Evolutionary conservation across 2,329 filamentous ascomycete species (phyloP).

Genomic region (Colletotrichum sp.): DNA sequence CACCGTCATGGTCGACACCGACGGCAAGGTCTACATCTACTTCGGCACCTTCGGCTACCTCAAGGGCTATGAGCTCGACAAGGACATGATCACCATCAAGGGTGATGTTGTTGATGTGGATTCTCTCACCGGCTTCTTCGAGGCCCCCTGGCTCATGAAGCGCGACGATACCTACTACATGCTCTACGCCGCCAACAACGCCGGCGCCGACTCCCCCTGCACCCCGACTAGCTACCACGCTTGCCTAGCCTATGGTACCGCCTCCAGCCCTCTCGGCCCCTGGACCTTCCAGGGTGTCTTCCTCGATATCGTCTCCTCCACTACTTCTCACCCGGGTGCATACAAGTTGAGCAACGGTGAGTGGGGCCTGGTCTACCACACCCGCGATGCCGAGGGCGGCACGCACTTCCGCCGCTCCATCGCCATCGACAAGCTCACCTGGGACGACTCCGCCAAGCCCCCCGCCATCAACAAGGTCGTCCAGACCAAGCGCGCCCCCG

Average conservation of each 20-base stretch:
- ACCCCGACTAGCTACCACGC: constrained; percentile 43
- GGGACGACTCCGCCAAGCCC: constrained; percentile 32
- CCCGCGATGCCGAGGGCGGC: constrained; percentile 36
- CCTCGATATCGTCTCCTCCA: constrained; percentile 39
- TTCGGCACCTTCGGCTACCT: constrained; percentile 42
- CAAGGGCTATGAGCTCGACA: constrained; percentile 35
- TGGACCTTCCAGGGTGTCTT: constrained; percentile 39
- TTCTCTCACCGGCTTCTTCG: constrained; percentile 38
- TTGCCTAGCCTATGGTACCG: constrained; percentile 41
- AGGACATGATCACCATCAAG: constrained; percentile 40
- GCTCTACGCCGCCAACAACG: constrained; percentile 44
- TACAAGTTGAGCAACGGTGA: constrained; percentile 29
- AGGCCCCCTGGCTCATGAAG: constrained; percentile 44
- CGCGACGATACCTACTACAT: constrained; percentile 40
- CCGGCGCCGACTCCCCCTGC: constrained; percentile 37
- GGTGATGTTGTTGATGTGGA: constrained; percentile 26
- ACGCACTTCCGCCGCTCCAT: constrained; percentile 40
- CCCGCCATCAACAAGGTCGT: constrained; percentile 31
- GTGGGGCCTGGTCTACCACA: constrained; percentile 40
- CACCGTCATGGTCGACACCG: constrained; percentile 39
- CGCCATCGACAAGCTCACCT: constrained; percentile 37
- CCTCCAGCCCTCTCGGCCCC: constrained; percentile 35
- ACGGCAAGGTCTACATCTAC: constrained; percentile 40
- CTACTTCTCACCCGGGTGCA: constrained; percentile 40
- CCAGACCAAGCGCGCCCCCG: constrained; percentile 31